Percentiles rank a stretch among this genome's conserved stretches.
phyloP scores from a whole-genome alignment of 83 land plant species.

The Picea abies region DNA sequence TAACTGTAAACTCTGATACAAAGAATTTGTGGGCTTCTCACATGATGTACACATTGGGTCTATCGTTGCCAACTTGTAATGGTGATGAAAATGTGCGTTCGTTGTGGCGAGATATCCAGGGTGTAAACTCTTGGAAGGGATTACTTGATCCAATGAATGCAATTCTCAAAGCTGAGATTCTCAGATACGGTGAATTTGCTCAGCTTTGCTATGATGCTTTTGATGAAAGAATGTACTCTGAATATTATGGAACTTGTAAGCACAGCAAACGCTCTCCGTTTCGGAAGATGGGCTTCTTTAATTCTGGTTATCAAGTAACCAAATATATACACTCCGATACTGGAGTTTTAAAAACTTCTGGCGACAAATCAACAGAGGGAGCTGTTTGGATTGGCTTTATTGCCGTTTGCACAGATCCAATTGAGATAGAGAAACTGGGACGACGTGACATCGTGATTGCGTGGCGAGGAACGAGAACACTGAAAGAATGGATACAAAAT shows the following conservation, averaged over 20 bases:
- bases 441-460: slow-evolving; percentile 68
- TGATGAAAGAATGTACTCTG: slow-evolving; percentile 42
- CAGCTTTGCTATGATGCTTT: slow-evolving; percentile 79
- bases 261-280: slow-evolving; percentile 20
- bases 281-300: slow-evolving; percentile 30
- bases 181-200: slow-evolving; percentile 76
- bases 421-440: slow-evolving; percentile 35
- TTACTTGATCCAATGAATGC: slow-evolving; percentile 72
- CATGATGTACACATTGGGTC: no score
- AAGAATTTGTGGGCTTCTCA: no score
- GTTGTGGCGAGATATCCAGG: slow-evolving; percentile 57
- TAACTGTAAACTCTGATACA: no score
- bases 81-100: no score
- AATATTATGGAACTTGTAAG: slow-evolving; percentile 59
- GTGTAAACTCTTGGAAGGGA: slow-evolving; percentile 55
- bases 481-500: no score
- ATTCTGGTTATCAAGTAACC: slow-evolving; percentile 59
- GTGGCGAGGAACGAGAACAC: slow-evolving; percentile 59
- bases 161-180: slow-evolving; percentile 55
- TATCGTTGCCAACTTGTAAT: no score
- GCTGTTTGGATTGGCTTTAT: slow-evolving; percentile 80
- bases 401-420: slow-evolving; percentile 54
- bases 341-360: slow-evolving; percentile 45
- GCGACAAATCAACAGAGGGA: slow-evolving; percentile 26
- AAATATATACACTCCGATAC: slow-evolving; percentile 80